Evolutionary conservation across 768 basidiomycete genomes (phyloP), one percentile per base, ranked within the genome.

Genomic region (Suillus ampliporus): DNA sequence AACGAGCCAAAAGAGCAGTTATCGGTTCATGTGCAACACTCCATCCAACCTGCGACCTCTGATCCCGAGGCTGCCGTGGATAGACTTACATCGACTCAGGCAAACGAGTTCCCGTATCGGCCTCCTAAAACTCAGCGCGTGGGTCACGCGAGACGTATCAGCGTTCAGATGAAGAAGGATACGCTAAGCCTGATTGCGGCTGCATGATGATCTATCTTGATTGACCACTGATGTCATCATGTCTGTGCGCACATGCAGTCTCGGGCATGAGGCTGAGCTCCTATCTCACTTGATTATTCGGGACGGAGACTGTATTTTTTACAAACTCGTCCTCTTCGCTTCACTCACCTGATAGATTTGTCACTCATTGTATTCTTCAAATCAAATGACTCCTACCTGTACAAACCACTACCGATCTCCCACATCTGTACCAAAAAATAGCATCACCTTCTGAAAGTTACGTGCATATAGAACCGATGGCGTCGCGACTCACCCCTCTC

Each of bases 61-160:
- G 50, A 26, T 23, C 41, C 5, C 13, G 17, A 5, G 35, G 57
- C 43, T 19, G 37, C 46, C 15, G 31, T 21, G 5, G 60, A 53
- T 31, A 54, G 40, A 23, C 47, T 44, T 5, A 57, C 57, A 57
- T 58, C 23, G n/a, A 40, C 46, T 2, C 26, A 56, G 19, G 67
- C 64, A 37, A 50, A 66, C 35, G 70, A 72, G 26, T 75, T 75
- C 23, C 74, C 80, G 14, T 78, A 77, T 64, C 67, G 66, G 10
- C 74, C 78, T 26, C 74, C 72, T 23, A 71, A 69, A 59, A 61
- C 68, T 46, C 73, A 76, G 61, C 71, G 64, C n/a, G 65, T 69
- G 2, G 80, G 81, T 6, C 80, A 82, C 44, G 74, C 77, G 14
- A 73, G 76, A 34, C 77, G 81, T 15, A 71, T 81, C 63, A 82